Conservation (phyloP, 495 filamentous ascomycete species). For the Cladorrhinum samala region DNA sequence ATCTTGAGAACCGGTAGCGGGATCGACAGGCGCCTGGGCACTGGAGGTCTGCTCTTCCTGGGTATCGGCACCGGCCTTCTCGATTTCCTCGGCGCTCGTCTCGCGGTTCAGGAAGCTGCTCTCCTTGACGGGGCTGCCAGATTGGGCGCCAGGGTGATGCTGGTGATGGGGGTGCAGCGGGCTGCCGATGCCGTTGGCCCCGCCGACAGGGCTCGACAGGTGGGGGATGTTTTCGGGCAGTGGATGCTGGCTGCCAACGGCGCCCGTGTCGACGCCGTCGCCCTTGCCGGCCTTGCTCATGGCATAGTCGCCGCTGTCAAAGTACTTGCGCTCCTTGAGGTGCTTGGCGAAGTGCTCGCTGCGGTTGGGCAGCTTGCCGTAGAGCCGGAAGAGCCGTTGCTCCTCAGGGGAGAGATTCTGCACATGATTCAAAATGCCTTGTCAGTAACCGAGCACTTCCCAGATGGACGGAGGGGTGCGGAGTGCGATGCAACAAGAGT, state of each 20-base stretch:
- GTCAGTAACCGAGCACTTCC: too few species aligned
- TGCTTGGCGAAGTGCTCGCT: conserved; percentile 97
- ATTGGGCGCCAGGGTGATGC: conserved; percentile 47
- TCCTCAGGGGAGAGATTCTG: conserved; percentile 86
- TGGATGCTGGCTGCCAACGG: conserved; percentile 89
- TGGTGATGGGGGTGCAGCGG: conserved; percentile 35
- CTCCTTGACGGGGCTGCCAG: conserved; percentile 81
- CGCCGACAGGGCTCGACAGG: conserved; percentile 59
- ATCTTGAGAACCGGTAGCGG: conserved; percentile 34
- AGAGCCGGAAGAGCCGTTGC: conserved; percentile 90
- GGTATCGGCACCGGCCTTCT: conserved; percentile 24
- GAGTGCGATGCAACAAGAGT: too few species aligned
- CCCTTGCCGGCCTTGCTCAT: conserved; percentile 98
- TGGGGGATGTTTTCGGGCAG: conserved; percentile 96
- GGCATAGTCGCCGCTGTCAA: conserved; percentile 96
- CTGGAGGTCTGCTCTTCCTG: conserved; percentile 10
- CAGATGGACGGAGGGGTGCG: too few species aligned
- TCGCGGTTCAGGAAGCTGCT: conserved; percentile 73
- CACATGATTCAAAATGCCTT: conserved; percentile 32
- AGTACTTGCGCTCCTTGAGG: conserved; percentile 97
- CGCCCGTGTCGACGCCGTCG: conserved; percentile 86
- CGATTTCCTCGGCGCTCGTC: conserved; percentile 64
- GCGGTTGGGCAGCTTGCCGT: conserved; percentile 93
- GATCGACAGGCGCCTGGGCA: conserved; percentile 9
- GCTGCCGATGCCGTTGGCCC: conserved; percentile 39